Conservation (phyloP, 257 asterid species). For the Primulina huaijiensis region DNA sequence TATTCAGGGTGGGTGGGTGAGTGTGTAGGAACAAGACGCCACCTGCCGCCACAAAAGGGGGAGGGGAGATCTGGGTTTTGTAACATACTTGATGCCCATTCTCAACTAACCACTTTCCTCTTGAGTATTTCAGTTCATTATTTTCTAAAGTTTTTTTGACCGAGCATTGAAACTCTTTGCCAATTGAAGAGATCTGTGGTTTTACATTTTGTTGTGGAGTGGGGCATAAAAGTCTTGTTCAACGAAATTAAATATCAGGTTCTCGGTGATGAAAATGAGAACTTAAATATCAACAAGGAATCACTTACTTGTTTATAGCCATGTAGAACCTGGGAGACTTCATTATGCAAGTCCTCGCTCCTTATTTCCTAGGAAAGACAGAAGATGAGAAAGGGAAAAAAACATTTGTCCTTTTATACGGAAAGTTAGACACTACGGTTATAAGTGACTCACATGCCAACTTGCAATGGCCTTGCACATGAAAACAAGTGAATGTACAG, state of each 20-base stretch:
- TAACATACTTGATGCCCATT: background rate
- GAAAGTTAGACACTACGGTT: constrained; percentile 7
- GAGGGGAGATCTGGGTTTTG: background rate
- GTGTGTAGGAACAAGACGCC: background rate
- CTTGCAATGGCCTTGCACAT: constrained; percentile 92
- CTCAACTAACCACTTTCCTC: background rate
- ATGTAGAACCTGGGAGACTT: constrained; percentile 83
- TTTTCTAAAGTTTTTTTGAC: background rate
- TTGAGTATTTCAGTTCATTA: background rate
- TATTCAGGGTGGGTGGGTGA: too few relatives aligned
- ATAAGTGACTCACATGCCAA: constrained; percentile 77
- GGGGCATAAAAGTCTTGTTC: background rate
- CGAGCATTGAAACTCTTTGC: background rate
- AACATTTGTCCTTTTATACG: constrained; percentile 8
- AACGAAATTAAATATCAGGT: background rate
- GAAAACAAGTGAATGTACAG: constrained; percentile 69
- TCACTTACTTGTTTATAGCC: constrained; percentile 85
- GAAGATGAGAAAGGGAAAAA: constrained; percentile 20
- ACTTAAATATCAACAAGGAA: constrained; percentile 8
- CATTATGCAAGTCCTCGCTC: constrained; percentile 83
- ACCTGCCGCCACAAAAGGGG: background rate
- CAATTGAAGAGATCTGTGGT: background rate
- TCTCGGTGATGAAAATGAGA: background rate
- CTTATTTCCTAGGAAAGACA: constrained; percentile 67
- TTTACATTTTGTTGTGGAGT: background rate